These are phyloP conservation scores for Trametopsis cervina DNA, from an alignment of 768 basidiomycete species.

Conservation along the genomic window DNA sequence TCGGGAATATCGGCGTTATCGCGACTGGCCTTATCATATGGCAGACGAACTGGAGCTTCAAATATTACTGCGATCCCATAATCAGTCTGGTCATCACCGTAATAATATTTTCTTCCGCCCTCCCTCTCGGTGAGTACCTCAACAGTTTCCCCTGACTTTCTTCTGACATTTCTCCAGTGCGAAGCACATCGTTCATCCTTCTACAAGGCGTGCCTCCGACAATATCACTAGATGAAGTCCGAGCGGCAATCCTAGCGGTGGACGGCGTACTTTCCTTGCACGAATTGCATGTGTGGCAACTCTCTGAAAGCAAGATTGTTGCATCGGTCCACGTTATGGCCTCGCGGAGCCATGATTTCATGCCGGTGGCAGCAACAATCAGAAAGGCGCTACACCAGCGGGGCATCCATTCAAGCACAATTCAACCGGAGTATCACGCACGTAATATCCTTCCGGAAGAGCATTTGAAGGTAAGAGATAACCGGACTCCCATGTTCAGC, in stretches of 20 bases:
- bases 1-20: slow-evolving; percentile 98
- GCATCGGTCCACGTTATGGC: slow-evolving; percentile 94
- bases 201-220: slow-evolving; percentile 90
- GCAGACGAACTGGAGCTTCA: slow-evolving; percentile 78
- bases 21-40: slow-evolving; percentile 92
- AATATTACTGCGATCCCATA: slow-evolving; percentile 87
- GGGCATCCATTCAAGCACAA: slow-evolving; percentile 92
- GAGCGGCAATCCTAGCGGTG: slow-evolving; percentile 71
- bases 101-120: slow-evolving; percentile 93
- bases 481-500: neutral
- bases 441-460: slow-evolving; percentile 37
- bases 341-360: slow-evolving; percentile 78
- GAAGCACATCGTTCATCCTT: slow-evolving; percentile 89
- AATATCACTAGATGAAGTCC: slow-evolving; percentile 85
- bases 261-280: slow-evolving; percentile 86
- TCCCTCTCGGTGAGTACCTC: slow-evolving; percentile 68
- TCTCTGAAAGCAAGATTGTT: slow-evolving; percentile 91
- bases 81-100: slow-evolving; percentile 92
- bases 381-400: slow-evolving; percentile 79
- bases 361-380: slow-evolving; percentile 82
- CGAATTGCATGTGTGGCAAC: slow-evolving; percentile 95
- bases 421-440: slow-evolving; percentile 80
- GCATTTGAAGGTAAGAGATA: slow-evolving; percentile 37
- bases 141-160: neutral
- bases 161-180: slow-evolving; percentile 39